phyloP scores from a whole-genome alignment of 202 grass and related monocot genomes.

The Carex arenaria region DNA sequence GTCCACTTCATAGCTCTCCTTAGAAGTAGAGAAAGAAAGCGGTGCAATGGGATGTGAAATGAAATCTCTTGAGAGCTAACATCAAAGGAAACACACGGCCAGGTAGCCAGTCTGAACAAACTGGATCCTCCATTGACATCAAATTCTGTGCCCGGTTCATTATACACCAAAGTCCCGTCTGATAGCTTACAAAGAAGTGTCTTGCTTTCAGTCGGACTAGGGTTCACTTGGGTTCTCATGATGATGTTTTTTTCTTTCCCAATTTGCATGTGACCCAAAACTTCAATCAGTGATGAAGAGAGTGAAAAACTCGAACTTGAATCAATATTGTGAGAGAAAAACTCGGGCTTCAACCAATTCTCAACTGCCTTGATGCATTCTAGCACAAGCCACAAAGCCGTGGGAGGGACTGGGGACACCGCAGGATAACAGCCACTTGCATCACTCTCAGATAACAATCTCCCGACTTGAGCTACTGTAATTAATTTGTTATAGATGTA shows the following conservation, averaged over 20 bases:
- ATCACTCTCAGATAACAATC: conserved; percentile 51
- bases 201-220: conserved; percentile 30
- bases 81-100: conserved; percentile 83
- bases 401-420: conserved; percentile 20
- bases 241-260: conserved; percentile 21
- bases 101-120: conserved; percentile 49
- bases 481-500: too few relatives aligned
- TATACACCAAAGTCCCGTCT: conserved; percentile 58
- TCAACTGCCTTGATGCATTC: conserved; percentile 85
- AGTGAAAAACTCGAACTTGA: conserved; percentile 22
- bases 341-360: conserved; percentile 62
- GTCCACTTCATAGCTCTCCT: conserved; percentile 54
- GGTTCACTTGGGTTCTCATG: conserved; percentile 12
- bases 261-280: conserved; percentile 12
- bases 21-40: conserved; percentile 83
- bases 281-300: conserved; percentile 21
- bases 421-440: neutral
- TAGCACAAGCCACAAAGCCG: conserved; percentile 55
- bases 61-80: conserved; percentile 95
- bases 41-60: conserved; percentile 95
- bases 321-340: neutral
- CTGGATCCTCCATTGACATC: too few relatives aligned
- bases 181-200: conserved; percentile 42
- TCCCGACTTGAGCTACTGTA: too few relatives aligned
- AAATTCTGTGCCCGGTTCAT: conserved; percentile 49